These are phyloP conservation scores for Sambucus nigra DNA, from an alignment of 129 eudicot genomes.

Conservation along the genomic window DNA sequence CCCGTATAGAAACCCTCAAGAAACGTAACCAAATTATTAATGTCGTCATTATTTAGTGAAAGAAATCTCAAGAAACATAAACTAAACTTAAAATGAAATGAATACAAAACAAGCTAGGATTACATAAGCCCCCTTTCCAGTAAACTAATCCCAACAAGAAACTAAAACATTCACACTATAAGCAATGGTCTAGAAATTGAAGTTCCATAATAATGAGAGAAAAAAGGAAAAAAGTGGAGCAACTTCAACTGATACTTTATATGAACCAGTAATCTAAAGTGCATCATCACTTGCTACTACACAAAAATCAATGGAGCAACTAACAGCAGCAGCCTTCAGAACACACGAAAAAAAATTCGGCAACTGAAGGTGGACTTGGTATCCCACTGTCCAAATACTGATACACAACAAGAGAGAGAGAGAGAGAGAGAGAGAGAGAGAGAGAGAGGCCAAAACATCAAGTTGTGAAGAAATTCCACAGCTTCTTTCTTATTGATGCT, in stretches of 20 bases:
- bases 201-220: neutral
- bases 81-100: too few relatives aligned
- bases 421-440: neutral
- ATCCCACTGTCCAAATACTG: neutral
- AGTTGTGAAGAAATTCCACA: constrained; percentile 78
- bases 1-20: too few relatives aligned
- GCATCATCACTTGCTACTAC: neutral
- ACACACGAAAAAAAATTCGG: neutral
- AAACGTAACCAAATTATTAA: too few relatives aligned
- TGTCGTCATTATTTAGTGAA: too few relatives aligned
- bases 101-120: too few relatives aligned
- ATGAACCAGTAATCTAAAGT: neutral
- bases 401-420: neutral
- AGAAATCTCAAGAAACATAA: too few relatives aligned
- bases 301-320: constrained; percentile 5
- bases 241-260: neutral
- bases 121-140: too few relatives aligned
- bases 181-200: too few relatives aligned
- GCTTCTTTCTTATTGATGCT: constrained; percentile 53
- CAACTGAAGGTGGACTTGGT: neutral
- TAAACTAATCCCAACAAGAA: too few relatives aligned
- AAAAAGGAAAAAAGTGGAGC: too few relatives aligned
- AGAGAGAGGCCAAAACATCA: constrained; percentile 16
- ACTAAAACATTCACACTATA: too few relatives aligned
- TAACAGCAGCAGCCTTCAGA: neutral